Conservation (phyloP, 164 flowering plant genomes). For the Vitis rotundifolia region DNA sequence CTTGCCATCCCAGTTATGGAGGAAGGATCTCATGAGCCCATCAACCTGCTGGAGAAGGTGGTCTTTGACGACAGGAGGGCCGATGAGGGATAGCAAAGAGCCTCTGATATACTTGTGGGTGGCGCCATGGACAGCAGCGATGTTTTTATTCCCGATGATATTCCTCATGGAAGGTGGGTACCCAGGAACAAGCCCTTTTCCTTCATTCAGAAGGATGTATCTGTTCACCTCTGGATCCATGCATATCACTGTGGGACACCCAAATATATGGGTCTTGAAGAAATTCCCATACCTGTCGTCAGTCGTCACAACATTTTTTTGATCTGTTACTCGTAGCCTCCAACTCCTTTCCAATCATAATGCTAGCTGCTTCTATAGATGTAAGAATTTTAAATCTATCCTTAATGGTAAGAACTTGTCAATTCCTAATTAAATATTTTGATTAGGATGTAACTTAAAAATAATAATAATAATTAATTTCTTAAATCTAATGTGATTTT, state of each 20-base stretch:
- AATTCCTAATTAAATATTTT: no score
- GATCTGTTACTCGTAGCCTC: no score
- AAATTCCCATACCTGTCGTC: constrained; percentile 53
- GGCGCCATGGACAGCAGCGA: constrained; percentile 60
- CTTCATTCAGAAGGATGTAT: constrained; percentile 69
- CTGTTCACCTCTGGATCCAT: constrained; percentile 76
- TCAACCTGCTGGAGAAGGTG: constrained; percentile 56
- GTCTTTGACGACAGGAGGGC: constrained; percentile 51
- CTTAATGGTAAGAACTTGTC: no score
- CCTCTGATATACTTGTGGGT: constrained; percentile 72
- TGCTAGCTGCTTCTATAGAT: no score
- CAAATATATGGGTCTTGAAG: constrained; percentile 68
- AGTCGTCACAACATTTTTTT: no score
- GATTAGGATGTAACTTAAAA: no score
- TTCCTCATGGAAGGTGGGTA: constrained; percentile 70
- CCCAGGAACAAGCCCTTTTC: constrained; percentile 71
- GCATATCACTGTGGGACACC: constrained; percentile 61
- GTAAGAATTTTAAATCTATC: no score
- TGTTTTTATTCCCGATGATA: constrained; percentile 60
- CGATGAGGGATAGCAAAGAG: constrained; percentile 47
- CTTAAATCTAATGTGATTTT: no score
- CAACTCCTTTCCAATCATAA: no score
- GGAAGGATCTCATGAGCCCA: constrained; percentile 52
- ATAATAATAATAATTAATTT: no score
- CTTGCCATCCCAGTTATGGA: constrained; percentile 52